Evolutionary conservation across 805 yeast genomes (phyloP), one percentile per base, ranked within the genome.

Genomic region (Saccharomycopsis schoenii): DNA sequence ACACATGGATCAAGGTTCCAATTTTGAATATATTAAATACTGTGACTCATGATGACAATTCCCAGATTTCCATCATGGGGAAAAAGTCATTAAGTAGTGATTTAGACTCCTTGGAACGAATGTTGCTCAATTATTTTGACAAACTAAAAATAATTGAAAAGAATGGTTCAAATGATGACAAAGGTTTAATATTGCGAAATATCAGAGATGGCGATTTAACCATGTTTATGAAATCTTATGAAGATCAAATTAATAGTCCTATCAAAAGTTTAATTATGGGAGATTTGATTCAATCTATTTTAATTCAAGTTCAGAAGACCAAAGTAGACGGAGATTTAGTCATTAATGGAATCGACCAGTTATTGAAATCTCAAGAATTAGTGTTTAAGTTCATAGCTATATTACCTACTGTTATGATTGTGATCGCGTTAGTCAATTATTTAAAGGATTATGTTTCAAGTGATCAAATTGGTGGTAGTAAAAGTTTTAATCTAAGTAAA

Each of bases 291-390:
- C 79, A 96, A 60, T 84, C 92, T 15, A 71, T 94, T 55, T 74
- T 94, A 68, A 92, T 93, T 64, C 98, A 94, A 72, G 77, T 94
- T n/a, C 99, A 93, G 71, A 93, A 94, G 73, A 86, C 96, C 12
- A 93, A 93, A 72, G 97, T 94, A 6, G 99, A 93, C 71, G 97
- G 96, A 9, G 91, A 88, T 42, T 76, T 91, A 4, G 98, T 97
- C 0, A 81, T 93, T 63, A 83, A 81, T 66, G 98, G 98, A 9
- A 92, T 94, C 64, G 98, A 94, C 72, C 86, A 88, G 69, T 76
- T 93, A 66, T 78, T 94, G 55, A 87, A 90, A 71, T 86, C 94
- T 58, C 99, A 93, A 74, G 96, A 94, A 70, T 80, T 93, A 60
- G 94, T 94, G n/a, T 89, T 93, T 74, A 97, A 96, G 0, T 76